Conservation (phyloP, 257 asterid species). For the Marsdenia floribunda region DNA sequence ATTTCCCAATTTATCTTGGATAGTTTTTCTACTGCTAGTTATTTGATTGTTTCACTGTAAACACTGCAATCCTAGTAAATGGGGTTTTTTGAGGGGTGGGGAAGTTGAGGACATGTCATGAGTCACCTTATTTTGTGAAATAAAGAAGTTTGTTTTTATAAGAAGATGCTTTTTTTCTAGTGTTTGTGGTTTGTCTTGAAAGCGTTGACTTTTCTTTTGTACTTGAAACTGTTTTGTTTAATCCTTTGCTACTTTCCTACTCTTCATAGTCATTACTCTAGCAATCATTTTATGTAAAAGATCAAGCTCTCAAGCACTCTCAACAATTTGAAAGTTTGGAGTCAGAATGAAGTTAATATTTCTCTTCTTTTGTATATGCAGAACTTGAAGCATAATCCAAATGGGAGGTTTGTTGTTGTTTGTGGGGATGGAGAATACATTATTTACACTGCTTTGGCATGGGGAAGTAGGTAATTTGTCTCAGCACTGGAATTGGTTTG, state of each 20-base stretch:
- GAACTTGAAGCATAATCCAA: conserved; percentile 97
- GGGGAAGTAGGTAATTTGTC: conserved; percentile 55
- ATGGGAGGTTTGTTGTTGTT: conserved; percentile 95
- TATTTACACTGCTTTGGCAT: conserved; percentile 75
- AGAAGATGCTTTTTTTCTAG: background rate
- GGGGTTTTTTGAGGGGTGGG: background rate
- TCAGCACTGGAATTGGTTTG: conserved; percentile 93
- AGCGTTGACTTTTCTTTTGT: background rate
- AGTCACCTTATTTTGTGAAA: background rate
- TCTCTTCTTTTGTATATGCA: conserved; percentile 21
- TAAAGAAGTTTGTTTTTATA: background rate
- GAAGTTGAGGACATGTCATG: background rate
- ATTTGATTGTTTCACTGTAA: background rate
- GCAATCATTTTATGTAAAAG: background rate
- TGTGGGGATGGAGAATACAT: conserved; percentile 98
- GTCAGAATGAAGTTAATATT: background rate
- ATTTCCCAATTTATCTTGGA: background rate
- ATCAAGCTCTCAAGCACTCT: background rate
- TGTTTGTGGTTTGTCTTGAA: background rate
- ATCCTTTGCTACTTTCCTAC: background rate
- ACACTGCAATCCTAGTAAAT: background rate
- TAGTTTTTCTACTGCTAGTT: background rate
- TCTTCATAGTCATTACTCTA: background rate
- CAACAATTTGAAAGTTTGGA: background rate
- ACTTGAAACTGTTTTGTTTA: background rate